phyloP scores from a whole-genome alignment of 83 land plant species.

The Isoetes engelmannii region DNA sequence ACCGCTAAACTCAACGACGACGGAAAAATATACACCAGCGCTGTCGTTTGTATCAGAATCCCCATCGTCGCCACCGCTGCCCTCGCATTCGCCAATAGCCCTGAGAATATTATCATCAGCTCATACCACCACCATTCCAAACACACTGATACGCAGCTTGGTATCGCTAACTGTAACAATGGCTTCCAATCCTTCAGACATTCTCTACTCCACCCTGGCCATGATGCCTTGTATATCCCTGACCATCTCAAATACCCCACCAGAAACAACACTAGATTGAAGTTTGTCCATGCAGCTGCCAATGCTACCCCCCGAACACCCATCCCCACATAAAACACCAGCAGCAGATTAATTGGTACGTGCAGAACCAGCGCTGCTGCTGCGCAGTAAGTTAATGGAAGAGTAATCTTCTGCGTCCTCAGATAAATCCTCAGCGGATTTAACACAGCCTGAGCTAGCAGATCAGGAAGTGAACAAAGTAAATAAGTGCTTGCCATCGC shows the following conservation, averaged over 20 bases:
- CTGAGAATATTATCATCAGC: conserved; percentile 28
- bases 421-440: conserved; percentile 40
- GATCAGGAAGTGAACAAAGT: conserved; percentile 40
- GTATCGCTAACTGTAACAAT: conserved; percentile 16
- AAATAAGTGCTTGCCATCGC: conserved; percentile 32
- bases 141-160: conserved; percentile 25
- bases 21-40: conserved; percentile 33
- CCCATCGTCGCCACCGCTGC: conserved; percentile 36
- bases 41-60: conserved; percentile 32
- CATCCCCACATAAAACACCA: conserved; percentile 5
- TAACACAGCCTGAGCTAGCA: conserved; percentile 37
- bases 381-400: conserved; percentile 25
- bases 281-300: conserved; percentile 10
- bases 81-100: conserved; percentile 23
- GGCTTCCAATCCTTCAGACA: conserved; percentile 19
- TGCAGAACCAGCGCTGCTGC: conserved; percentile 15
- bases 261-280: conserved; percentile 17
- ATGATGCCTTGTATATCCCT: conserved; percentile 17
- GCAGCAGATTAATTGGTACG: conserved; percentile 20
- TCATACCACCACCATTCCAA: conserved; percentile 28
- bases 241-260: conserved; percentile 6
- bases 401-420: conserved; percentile 41
- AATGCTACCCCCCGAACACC: conserved; percentile 26
- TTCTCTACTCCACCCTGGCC: conserved; percentile 12
- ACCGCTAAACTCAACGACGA: conserved; percentile 30